phyloP scores from a whole-genome alignment of 306 rosid species.

The Vicia faba region DNA sequence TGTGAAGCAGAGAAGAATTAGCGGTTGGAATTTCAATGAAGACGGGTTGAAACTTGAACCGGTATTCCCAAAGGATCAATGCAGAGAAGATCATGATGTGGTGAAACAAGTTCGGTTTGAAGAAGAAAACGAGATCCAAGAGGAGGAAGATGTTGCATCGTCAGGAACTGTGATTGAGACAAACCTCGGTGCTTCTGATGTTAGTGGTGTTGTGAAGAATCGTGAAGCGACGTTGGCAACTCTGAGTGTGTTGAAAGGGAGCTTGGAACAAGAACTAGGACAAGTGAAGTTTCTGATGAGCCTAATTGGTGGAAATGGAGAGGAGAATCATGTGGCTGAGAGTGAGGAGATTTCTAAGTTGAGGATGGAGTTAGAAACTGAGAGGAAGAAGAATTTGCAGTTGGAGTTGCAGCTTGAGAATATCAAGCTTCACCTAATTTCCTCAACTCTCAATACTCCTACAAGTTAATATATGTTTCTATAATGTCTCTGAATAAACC shows the following conservation, averaged over 20 bases:
- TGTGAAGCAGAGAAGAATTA: conserved; percentile 52
- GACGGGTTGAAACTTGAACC: conserved; percentile 59
- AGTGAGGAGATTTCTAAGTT: conserved; percentile 35
- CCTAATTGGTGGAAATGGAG: conserved; percentile 36
- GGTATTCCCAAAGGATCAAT: conserved; percentile 44
- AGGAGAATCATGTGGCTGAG: conserved; percentile 32
- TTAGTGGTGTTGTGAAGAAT: conserved; percentile 1
- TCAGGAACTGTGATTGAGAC: conserved; percentile 1
- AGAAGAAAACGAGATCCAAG: conserved; percentile 35
- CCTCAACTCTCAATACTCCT: conserved; percentile 1
- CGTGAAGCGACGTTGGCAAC: conserved; percentile 37
- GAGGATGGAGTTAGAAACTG: conserved; percentile 38
- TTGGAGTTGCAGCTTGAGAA: conserved; percentile 41
- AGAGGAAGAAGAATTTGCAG: conserved; percentile 34
- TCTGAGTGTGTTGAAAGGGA: conserved; percentile 42
- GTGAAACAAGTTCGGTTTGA: conserved; percentile 43
- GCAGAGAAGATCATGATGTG: background rate
- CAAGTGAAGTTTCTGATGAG: conserved; percentile 41
- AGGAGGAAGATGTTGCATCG: background rate
- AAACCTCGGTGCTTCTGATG: background rate
- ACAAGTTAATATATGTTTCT: background rate
- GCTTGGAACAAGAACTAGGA: conserved; percentile 44
- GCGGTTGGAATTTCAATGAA: conserved; percentile 75
- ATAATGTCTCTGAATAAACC: background rate
- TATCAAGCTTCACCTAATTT: conserved; percentile 32